These are phyloP conservation scores for Juglanconis sp. DNA, from an alignment of 2,329 filamentous ascomycete species.

Conservation along the genomic window DNA sequence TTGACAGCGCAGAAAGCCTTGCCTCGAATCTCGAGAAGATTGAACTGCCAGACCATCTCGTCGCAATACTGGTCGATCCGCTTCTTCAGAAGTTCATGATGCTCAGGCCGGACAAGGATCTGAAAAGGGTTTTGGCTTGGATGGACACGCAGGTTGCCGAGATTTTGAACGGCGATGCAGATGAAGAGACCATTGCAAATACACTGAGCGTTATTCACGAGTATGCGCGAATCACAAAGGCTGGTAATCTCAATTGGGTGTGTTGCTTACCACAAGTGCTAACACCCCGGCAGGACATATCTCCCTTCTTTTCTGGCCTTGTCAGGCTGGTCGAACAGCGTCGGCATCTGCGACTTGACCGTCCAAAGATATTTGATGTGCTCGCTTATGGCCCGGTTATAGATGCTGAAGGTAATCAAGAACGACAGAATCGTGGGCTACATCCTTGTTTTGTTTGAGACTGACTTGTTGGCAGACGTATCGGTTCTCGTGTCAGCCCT, in stretches of 20 bases:
- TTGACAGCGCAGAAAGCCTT: constrained; percentile 68
- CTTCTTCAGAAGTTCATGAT: constrained; percentile 74
- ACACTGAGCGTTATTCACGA: constrained; percentile 54
- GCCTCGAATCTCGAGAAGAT: constrained; percentile 73
- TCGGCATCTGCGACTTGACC: not conserved
- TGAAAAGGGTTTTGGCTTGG: constrained; percentile 15
- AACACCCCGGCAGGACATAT: not conserved
- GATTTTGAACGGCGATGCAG: constrained; percentile 38
- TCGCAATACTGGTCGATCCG: constrained; percentile 72
- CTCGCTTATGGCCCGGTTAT: constrained; percentile 54
- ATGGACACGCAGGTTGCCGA: constrained; percentile 14
- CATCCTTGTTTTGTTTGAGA: not conserved
- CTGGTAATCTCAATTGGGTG: constrained; percentile 28
- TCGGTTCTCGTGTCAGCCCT: constrained; percentile 3
- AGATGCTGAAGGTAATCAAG: constrained; percentile 50
- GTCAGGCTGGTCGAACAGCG: constrained; percentile 44
- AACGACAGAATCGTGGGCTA: not conserved
- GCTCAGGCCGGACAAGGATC: constrained; percentile 53
- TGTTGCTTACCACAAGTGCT: not conserved
- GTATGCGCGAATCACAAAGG: constrained; percentile 56
- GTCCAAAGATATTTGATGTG: constrained; percentile 30
- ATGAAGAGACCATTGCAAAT: constrained; percentile 47
- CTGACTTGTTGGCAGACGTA: constrained; percentile 3
- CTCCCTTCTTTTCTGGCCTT: constrained; percentile 45
- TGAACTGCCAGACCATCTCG: constrained; percentile 77